Evolutionary conservation across 768 basidiomycete genomes (phyloP).

Genomic region (Chiua virens): DNA sequence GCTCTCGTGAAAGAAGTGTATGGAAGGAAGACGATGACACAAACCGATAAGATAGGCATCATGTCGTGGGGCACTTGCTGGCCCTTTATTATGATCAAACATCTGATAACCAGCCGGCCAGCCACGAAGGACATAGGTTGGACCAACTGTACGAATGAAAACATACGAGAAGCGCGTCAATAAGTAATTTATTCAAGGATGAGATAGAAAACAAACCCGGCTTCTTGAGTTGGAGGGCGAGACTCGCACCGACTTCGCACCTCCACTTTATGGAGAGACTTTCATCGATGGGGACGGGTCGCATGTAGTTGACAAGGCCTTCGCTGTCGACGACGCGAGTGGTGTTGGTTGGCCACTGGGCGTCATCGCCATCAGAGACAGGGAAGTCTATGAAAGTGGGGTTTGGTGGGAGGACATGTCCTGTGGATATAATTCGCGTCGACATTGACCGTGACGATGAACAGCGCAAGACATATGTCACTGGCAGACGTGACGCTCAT

Average conservation of each 20-base stretch:
- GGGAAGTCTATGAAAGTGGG: slow-evolving; percentile 59
- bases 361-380: slow-evolving; percentile 56
- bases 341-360: slow-evolving; percentile 59
- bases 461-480: not conserved
- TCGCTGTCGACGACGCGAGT: slow-evolving; percentile 51
- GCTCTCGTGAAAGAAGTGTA: not conserved
- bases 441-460: slow-evolving; percentile 22
- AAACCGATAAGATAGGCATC: slow-evolving; percentile 80
- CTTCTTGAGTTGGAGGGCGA: slow-evolving; percentile 46
- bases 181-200: not conserved
- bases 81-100: slow-evolving; percentile 76
- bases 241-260: slow-evolving; percentile 36
- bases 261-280: slow-evolving; percentile 61
- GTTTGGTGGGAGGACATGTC: slow-evolving; percentile 46
- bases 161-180: not conserved
- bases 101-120: slow-evolving; percentile 72
- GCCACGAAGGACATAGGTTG: slow-evolving; percentile 55
- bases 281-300: slow-evolving; percentile 51
- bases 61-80: slow-evolving; percentile 51
- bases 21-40: slow-evolving; percentile 9
- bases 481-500: slow-evolving; percentile 7
- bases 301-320: slow-evolving; percentile 74
- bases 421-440: slow-evolving; percentile 11
- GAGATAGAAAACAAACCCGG: slow-evolving; percentile 43
- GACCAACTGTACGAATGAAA: slow-evolving; percentile 39